phyloP scores from a whole-genome alignment of 2,329 filamentous ascomycete species.

The Leptographium wingfieldii region DNA sequence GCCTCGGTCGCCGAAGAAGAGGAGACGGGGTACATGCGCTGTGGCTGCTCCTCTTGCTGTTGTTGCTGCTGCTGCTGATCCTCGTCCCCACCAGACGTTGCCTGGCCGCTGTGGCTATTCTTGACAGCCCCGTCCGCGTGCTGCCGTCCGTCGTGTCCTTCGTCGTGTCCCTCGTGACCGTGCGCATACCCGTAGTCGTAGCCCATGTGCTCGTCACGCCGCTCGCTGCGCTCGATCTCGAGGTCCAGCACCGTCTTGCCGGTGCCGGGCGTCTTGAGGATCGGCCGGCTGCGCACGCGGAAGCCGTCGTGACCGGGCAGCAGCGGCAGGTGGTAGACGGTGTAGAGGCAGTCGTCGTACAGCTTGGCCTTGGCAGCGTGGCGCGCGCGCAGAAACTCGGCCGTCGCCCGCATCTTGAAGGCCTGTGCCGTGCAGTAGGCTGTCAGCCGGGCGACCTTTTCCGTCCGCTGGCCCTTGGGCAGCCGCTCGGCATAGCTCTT shows the following conservation, averaged over 20 bases:
- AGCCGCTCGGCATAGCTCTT: conserved; percentile 93
- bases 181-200: conserved; percentile 62
- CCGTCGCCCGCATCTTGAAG: conserved; percentile 80
- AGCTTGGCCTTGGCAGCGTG: conserved; percentile 90
- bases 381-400: conserved; percentile 73
- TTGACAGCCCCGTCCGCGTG: too few relatives aligned
- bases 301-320: conserved; percentile 79
- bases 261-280: conserved; percentile 76
- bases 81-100: not conserved
- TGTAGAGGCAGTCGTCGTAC: conserved; percentile 95
- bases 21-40: not conserved
- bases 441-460: conserved; percentile 80
- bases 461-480: conserved; percentile 74
- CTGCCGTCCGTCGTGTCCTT: not conserved
- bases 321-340: conserved; percentile 84
- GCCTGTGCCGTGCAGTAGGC: conserved; percentile 94
- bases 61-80: not conserved
- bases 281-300: conserved; percentile 76
- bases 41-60: conserved; percentile 7
- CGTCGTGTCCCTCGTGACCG: not conserved
- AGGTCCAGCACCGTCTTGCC: conserved; percentile 88
- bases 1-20: not conserved
- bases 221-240: conserved; percentile 89
- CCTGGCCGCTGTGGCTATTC: not conserved
- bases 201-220: conserved; percentile 77